These are phyloP conservation scores for Lepiota venenata DNA, from an alignment of 768 basidiomycete genomes.

Conservation along the genomic window DNA sequence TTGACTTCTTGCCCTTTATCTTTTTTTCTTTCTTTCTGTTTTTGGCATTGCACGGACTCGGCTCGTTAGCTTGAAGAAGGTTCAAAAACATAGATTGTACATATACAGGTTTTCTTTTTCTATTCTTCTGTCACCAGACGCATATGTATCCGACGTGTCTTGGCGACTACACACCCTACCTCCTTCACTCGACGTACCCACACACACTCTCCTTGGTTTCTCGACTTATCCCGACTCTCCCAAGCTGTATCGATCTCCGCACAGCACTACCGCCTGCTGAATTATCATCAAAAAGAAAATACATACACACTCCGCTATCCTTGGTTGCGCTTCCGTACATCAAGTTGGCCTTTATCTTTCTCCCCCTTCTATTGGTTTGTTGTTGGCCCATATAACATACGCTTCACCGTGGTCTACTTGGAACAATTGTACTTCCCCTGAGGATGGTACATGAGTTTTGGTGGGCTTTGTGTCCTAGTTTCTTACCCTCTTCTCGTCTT, in stretches of 20 bases:
- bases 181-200: not conserved
- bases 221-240: not conserved
- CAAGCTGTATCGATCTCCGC: too few relatives aligned
- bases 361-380: not conserved
- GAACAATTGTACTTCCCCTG: too few relatives aligned
- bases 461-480: not conserved
- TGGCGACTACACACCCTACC: not conserved
- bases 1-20: not conserved
- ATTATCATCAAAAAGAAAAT: too few relatives aligned
- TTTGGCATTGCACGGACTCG: constrained; percentile 9
- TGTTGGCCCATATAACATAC: not conserved
- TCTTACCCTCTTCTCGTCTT: not conserved
- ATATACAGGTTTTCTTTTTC: not conserved
- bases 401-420: too few relatives aligned
- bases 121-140: not conserved
- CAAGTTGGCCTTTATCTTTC: not conserved
- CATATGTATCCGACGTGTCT: constrained; percentile 3
- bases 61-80: not conserved
- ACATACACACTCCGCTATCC: not conserved
- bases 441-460: too few relatives aligned
- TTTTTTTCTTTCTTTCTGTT: not conserved
- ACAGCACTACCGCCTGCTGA: too few relatives aligned
- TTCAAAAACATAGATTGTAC: constrained; percentile 12
- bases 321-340: not conserved
- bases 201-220: not conserved